Evolutionary conservation across 495 filamentous ascomycete genomes (phyloP).

Genomic region (Haplographium delicatum): DNA sequence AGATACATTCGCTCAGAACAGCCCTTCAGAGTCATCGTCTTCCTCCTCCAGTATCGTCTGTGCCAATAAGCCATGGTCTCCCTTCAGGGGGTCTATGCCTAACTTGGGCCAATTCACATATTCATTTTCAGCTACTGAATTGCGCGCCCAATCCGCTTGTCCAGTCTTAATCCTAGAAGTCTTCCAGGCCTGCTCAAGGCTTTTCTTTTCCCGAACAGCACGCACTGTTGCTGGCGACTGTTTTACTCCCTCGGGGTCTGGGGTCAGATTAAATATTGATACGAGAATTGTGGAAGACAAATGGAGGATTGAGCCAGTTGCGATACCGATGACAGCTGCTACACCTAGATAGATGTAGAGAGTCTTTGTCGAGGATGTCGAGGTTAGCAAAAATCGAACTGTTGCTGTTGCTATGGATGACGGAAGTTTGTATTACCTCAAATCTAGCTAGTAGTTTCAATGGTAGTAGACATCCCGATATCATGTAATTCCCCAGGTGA

Average conservation of each 20-base stretch:
- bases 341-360: slow-evolving; percentile 60
- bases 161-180: slow-evolving; percentile 9
- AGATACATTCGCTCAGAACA: slow-evolving; percentile 4
- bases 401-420: slow-evolving; percentile 19
- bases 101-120: slow-evolving; percentile 35
- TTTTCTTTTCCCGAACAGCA: slow-evolving; percentile 20
- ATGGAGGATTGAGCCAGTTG: slow-evolving; percentile 46
- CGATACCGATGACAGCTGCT: slow-evolving; percentile 51
- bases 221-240: slow-evolving; percentile 21
- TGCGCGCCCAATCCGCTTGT: slow-evolving; percentile 6
- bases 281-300: slow-evolving; percentile 36
- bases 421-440: no score
- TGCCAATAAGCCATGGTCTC: slow-evolving; percentile 37
- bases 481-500: slow-evolving; percentile 32
- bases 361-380: slow-evolving; percentile 41
- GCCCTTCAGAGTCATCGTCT: slow-evolving; percentile 29
- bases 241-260: slow-evolving; percentile 14
- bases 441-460: slow-evolving; percentile 48
- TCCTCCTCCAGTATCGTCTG: slow-evolving; percentile 67
- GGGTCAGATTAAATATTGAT: slow-evolving; percentile 32
- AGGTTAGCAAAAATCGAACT: slow-evolving; percentile 26
- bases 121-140: slow-evolving; percentile 18
- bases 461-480: slow-evolving; percentile 35
- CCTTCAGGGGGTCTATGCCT: slow-evolving; percentile 27
- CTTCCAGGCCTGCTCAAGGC: slow-evolving; percentile 20